Conservation (phyloP, 2,329 filamentous ascomycete species). For the Colletotrichum agaves region DNA sequence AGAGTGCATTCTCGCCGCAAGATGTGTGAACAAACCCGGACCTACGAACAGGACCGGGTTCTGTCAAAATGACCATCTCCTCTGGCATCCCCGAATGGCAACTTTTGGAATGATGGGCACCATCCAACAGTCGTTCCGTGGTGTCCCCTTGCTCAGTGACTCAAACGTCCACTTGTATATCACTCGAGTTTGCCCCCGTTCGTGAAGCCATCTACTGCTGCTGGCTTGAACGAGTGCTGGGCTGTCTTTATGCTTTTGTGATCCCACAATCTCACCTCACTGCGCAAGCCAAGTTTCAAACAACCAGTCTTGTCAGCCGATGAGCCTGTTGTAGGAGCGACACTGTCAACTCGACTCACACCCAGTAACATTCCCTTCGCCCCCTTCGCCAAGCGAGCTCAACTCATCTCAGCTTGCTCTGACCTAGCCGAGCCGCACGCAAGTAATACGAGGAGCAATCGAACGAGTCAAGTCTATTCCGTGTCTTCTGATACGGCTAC, state of each 20-base stretch:
- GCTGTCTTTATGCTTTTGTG: slow-evolving; percentile 13
- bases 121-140: slow-evolving; percentile 41
- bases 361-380: not conserved
- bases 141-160: slow-evolving; percentile 42
- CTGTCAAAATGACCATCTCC: slow-evolving; percentile 35
- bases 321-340: slow-evolving; percentile 32
- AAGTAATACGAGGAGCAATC: slow-evolving; percentile 17
- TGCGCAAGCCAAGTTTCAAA: slow-evolving; percentile 35
- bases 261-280: slow-evolving; percentile 18
- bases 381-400: not conserved
- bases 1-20: slow-evolving; percentile 36
- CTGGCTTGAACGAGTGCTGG: slow-evolving; percentile 20
- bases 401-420: not conserved
- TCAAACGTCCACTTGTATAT: slow-evolving; percentile 35
- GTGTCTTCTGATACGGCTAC: slow-evolving; percentile 10
- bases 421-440: not conserved
- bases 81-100: slow-evolving; percentile 37
- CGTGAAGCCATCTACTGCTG: slow-evolving; percentile 16
- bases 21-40: slow-evolving; percentile 23
- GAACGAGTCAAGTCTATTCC: slow-evolving; percentile 8
- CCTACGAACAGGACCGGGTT: slow-evolving; percentile 33
- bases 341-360: not conserved
- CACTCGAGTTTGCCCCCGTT: slow-evolving; percentile 32
- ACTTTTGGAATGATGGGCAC: slow-evolving; percentile 42
- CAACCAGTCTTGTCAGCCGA: slow-evolving; percentile 14